phyloP scores from a whole-genome alignment of 2,329 filamentous ascomycete genomes.

The Ophioceras dolichostomum region DNA sequence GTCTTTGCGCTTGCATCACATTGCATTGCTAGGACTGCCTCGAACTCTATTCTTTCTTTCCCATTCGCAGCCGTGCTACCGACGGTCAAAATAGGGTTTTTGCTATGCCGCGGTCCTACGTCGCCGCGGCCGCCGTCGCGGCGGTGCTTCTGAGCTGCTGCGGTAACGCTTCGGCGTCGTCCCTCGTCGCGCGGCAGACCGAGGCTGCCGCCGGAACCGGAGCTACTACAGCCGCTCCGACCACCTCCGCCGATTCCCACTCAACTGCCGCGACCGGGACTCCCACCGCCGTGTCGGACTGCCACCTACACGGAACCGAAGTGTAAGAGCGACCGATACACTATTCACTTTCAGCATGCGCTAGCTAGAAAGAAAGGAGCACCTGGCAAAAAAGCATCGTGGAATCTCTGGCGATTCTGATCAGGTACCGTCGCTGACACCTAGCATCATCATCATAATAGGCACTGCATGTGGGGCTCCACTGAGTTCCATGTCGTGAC shows the following conservation, averaged over 20 bases:
- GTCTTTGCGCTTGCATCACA: too few relatives aligned
- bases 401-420: too few relatives aligned
- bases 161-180: neutral
- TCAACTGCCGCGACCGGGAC: neutral
- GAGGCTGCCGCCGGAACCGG: neutral
- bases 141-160: neutral
- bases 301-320: conserved; percentile 26
- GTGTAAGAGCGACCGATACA: too few relatives aligned
- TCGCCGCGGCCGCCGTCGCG: conserved; percentile 1
- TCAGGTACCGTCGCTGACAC: too few relatives aligned
- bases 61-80: too few relatives aligned
- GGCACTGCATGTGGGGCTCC: conserved; percentile 29
- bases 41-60: too few relatives aligned
- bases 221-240: conserved; percentile 7
- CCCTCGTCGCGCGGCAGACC: conserved; percentile 1
- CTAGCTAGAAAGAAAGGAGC: too few relatives aligned
- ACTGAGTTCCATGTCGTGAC: conserved; percentile 37
- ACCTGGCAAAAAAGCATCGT: too few relatives aligned
- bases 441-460: too few relatives aligned
- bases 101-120: neutral
- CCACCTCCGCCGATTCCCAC: conserved; percentile 4
- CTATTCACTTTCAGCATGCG: too few relatives aligned
- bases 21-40: too few relatives aligned
- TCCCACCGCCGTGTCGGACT: conserved; percentile 23
- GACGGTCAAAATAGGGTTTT: too few relatives aligned